These are phyloP conservation scores for Sporothrix variecibatus DNA, from an alignment of 2,329 filamentous ascomycete genomes.

Conservation along the genomic window DNA sequence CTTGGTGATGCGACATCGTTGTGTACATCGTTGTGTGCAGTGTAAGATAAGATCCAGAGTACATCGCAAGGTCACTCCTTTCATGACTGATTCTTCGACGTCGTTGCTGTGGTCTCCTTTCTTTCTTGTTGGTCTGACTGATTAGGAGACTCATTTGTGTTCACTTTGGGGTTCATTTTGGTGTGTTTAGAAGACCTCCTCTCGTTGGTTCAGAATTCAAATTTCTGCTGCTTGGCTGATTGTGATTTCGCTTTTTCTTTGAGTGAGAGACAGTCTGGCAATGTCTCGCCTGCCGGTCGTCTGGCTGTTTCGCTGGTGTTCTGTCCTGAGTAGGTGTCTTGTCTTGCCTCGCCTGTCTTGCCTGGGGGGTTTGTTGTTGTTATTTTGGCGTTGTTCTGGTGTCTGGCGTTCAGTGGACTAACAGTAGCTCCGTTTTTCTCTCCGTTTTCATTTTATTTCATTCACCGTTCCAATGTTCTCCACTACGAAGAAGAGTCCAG, in stretches of 20 bases:
- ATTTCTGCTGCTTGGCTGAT: not conserved
- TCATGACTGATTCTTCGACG: constrained; percentile 6
- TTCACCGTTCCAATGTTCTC: not conserved
- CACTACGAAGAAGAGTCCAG: not conserved
- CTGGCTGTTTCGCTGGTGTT: not conserved
- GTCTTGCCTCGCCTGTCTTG: not conserved
- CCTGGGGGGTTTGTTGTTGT: not conserved
- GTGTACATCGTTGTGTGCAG: not conserved
- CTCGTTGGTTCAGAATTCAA: constrained; percentile 12
- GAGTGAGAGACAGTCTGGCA: too few relatives aligned
- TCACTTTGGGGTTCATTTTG: not conserved
- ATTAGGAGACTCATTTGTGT: not conserved
- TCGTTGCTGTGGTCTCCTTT: not conserved
- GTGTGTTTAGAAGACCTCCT: not conserved
- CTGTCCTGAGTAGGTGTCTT: not conserved
- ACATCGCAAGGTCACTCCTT: not conserved
- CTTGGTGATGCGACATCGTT: not conserved
- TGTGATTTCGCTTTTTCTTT: not conserved
- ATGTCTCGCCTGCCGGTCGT: not conserved
- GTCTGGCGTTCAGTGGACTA: not conserved
- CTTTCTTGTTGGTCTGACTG: not conserved
- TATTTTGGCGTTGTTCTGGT: not conserved
- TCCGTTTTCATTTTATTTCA: not conserved
- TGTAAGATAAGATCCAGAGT: too few relatives aligned
- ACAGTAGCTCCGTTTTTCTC: not conserved